These are phyloP conservation scores for Triticum aestivum DNA, from an alignment of 176 grass and related monocot species.

Conservation along the genomic window DNA sequence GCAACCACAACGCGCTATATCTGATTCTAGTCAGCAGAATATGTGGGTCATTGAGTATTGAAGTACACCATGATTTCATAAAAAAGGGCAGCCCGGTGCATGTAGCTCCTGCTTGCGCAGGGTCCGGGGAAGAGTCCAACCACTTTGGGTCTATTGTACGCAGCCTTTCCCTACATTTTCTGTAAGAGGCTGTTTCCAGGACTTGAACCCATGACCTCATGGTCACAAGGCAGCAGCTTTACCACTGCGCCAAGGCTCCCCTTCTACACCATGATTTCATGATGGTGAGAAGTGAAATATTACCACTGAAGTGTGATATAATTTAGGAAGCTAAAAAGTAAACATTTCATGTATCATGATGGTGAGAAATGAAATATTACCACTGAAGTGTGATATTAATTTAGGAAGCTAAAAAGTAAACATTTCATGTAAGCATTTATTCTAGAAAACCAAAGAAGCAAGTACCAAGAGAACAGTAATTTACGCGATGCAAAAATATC, in stretches of 20 bases:
- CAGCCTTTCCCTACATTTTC: too few species aligned
- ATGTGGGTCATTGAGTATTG: neutral
- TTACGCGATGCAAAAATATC: conserved; percentile 18
- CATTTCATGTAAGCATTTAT: neutral
- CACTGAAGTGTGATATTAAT: neutral
- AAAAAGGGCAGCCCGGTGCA: too few species aligned
- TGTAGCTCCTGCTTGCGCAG: too few species aligned
- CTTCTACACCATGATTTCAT: neutral
- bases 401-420: neutral
- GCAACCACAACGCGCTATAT: neutral
- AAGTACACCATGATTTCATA: neutral
- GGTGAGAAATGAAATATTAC: neutral
- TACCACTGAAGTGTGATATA: neutral
- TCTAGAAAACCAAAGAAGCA: conserved; percentile 16
- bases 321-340: conserved; percentile 7
- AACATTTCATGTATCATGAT: neutral
- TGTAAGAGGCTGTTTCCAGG: too few species aligned
- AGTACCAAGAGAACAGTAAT: neutral
- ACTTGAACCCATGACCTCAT: too few species aligned
- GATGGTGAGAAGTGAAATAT: neutral
- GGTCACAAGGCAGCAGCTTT: too few species aligned
- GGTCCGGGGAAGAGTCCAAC: too few species aligned
- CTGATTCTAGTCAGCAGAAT: conserved; percentile 16
- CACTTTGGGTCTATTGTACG: too few species aligned
- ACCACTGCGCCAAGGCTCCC: too few species aligned